Evolutionary conservation across 2,329 filamentous ascomycete species (phyloP), one percentile per base, ranked within the genome.

Genomic region (Aspergillus candidus): DNA sequence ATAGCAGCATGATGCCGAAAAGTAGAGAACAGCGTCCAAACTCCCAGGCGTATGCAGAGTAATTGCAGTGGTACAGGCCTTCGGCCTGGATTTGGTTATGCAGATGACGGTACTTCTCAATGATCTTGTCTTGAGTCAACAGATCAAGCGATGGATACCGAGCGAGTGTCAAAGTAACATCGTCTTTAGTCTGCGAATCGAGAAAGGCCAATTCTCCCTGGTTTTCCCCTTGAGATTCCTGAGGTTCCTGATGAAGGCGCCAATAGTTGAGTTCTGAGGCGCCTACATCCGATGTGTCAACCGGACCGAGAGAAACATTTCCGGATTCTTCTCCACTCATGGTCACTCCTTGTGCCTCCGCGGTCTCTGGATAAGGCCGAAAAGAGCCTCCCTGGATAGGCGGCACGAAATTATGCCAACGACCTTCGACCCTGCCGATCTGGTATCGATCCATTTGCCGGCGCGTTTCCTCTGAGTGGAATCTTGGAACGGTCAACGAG

Each of bases 381-480:
- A 89, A 93, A 40, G 73, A 71, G 14, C 90, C 90, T 38, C 88
- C 88, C 66, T 96, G 90, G 35, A 96, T 90, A 0, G 91, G 91
- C 4, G 91, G 89, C 4, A 86, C 55, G 59, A 95, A 93, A 63
- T 95, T 95, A 46, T 71, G 71, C 91, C 91, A 96, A 49, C 72
- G 72, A 17, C 87, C 86, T 57, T 91, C 78, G 44, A 94, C 79
- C 46, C 75, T 77, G 15, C 91, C 91, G 56, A 96, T 88, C 49
- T 85, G 80, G 62, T 89, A 96, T 53, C 77, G 78, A 47, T 78
- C 69, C 85, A 95, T 95, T 56, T 78, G 78, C 43, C 79, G 65
- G 54, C 79, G 79, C 6, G 91, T 82, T 58, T 89, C 84, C 14
- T 71, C 54, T 1, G 89, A 95, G 66, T 97, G 91, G n/a, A 95